These are phyloP conservation scores for Leptographium flavum DNA, from an alignment of 2,329 filamentous ascomycete genomes.

Conservation along the genomic window DNA sequence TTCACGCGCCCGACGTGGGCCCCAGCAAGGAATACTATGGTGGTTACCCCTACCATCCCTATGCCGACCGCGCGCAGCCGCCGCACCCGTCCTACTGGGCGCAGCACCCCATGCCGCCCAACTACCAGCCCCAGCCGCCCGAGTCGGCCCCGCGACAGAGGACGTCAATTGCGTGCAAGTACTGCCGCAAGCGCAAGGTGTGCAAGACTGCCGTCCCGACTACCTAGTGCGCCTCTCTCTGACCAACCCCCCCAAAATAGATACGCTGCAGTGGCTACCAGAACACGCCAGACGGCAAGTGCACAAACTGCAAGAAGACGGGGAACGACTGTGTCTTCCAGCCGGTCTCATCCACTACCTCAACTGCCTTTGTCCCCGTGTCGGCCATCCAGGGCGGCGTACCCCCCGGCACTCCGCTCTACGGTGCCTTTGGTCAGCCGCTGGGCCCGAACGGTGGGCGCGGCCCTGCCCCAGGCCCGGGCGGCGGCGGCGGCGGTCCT, in stretches of 20 bases:
- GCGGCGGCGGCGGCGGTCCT: conserved; percentile 8
- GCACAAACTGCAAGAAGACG: conserved; percentile 46
- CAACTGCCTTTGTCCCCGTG: conserved; percentile 44
- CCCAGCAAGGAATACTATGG: conserved; percentile 11
- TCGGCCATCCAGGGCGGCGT: conserved; percentile 44
- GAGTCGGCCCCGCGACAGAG: conserved; percentile 43
- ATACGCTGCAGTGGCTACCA: conserved; percentile 48
- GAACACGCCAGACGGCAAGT: conserved; percentile 43
- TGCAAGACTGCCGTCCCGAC: neutral
- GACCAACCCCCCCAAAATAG: conserved; percentile 24
- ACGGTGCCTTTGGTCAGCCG: conserved; percentile 43
- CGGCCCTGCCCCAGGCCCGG: conserved; percentile 6
- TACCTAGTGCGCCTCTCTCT: conserved; percentile 2
- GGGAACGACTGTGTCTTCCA: conserved; percentile 49
- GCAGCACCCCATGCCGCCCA: conserved; percentile 12
- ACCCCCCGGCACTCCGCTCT: conserved; percentile 40
- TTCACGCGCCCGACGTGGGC: conserved; percentile 8
- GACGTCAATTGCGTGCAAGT: conserved; percentile 45
- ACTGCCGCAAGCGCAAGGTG: conserved; percentile 48
- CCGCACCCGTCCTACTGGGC: conserved; percentile 7
- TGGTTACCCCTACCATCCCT: conserved; percentile 11
- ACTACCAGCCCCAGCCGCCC: conserved; percentile 20
- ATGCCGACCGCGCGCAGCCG: conserved; percentile 9
- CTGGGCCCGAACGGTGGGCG: conserved; percentile 16
- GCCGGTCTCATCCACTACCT: conserved; percentile 37